Conservation (phyloP, 345 rosid genomes). For the Brassica nigra region DNA sequence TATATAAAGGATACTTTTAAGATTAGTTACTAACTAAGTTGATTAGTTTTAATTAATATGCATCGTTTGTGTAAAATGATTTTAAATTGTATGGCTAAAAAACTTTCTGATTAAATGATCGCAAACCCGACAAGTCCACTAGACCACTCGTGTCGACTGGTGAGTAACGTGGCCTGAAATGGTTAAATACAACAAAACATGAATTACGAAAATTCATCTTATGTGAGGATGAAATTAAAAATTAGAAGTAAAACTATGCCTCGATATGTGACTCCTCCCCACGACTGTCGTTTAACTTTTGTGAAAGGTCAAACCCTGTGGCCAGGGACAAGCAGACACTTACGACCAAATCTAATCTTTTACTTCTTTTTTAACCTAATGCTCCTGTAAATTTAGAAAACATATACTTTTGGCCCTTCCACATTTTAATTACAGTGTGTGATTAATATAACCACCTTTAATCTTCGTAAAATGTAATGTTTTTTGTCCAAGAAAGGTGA, state of each 20-base stretch:
- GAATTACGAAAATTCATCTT: not conserved
- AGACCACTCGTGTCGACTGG: conserved; percentile 31
- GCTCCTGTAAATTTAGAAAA: not conserved
- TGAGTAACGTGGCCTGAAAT: conserved; percentile 18
- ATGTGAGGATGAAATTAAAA: not conserved
- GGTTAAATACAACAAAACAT: not conserved
- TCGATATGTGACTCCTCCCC: conserved; percentile 27
- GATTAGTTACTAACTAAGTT: not conserved
- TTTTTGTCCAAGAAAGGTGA: too few species aligned
- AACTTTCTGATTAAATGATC: not conserved
- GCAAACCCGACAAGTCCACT: conserved; percentile 31
- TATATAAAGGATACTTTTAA: not conserved
- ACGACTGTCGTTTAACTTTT: conserved; percentile 37
- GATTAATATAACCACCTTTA: not conserved
- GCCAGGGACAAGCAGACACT: conserved; percentile 37
- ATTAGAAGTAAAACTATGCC: not conserved
- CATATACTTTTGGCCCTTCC: not conserved
- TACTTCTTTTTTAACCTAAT: not conserved
- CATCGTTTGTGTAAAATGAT: conserved; percentile 11
- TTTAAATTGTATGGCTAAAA: conserved; percentile 13
- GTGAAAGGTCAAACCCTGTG: conserved; percentile 41
- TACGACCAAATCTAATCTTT: conserved; percentile 27
- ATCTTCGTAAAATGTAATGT: not conserved
- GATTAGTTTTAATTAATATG: conserved; percentile 1
- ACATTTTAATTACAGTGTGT: not conserved